A percentile compares a stretch with the other conserved stretches of the same genome.
Conservation (phyloP, 1,139 yeast genomes). For the Hemisphaericaspora subhashii region DNA sequence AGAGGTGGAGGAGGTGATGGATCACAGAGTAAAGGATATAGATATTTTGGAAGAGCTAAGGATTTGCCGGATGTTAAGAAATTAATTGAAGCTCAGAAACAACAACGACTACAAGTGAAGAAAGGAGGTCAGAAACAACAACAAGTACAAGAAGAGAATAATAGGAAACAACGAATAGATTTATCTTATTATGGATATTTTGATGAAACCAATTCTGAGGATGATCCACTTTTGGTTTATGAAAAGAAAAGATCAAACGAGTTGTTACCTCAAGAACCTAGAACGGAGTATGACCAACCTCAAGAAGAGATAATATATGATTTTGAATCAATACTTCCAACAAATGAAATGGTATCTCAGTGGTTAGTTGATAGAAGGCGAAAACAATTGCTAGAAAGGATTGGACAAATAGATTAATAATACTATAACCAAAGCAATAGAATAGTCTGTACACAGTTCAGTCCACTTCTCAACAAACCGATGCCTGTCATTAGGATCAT, state of each 20-base stretch:
- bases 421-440: too few species aligned
- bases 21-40: slow-evolving; percentile 48
- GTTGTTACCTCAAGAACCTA: slow-evolving; percentile 14
- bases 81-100: slow-evolving; percentile 39
- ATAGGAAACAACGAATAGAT: slow-evolving; percentile 18
- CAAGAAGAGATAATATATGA: slow-evolving; percentile 16
- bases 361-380: slow-evolving; percentile 49
- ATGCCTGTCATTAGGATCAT: too few species aligned
- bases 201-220: slow-evolving; percentile 23
- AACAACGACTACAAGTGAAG: slow-evolving; percentile 14
- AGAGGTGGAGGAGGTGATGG: slow-evolving; percentile 18
- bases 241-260: slow-evolving; percentile 24
- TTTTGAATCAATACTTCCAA: slow-evolving; percentile 30
- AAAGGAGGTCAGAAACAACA: slow-evolving; percentile 16
- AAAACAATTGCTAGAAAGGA: slow-evolving; percentile 39
- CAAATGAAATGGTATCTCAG: slow-evolving; percentile 40
- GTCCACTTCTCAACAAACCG: not conserved
- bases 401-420: too few species aligned
- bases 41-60: slow-evolving; percentile 82
- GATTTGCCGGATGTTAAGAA: slow-evolving; percentile 76
- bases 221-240: slow-evolving; percentile 18
- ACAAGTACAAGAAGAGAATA: slow-evolving; percentile 19
- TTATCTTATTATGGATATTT: slow-evolving; percentile 48
- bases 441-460: not conserved
- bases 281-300: not conserved